A percentile compares a stretch with the other conserved stretches of the same genome.
phyloP scores from a whole-genome alignment of 768 basidiomycete genomes.

The Suillus ampliporus region DNA sequence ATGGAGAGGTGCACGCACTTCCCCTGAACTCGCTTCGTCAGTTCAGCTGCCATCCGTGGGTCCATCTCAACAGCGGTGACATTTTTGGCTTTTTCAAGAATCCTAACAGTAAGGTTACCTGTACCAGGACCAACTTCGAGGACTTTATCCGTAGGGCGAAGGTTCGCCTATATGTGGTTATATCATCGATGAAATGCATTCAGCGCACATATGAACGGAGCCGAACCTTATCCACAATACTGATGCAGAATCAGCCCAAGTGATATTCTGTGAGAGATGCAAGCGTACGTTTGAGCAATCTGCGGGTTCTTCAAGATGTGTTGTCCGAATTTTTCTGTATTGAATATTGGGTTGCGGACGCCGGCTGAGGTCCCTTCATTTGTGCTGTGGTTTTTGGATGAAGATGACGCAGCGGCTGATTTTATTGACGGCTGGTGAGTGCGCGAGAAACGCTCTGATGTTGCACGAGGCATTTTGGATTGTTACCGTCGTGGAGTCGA shows the following conservation, averaged over 20 bases:
- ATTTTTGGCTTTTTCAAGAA: constrained; percentile 91
- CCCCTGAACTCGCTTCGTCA: constrained; percentile 96
- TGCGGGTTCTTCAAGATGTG: constrained; percentile 96
- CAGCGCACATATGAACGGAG: neutral
- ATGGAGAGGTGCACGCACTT: constrained; percentile 65
- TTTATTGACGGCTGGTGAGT: constrained; percentile 70
- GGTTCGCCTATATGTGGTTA: constrained; percentile 65
- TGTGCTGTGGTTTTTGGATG: constrained; percentile 51
- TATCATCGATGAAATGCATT: constrained; percentile 10
- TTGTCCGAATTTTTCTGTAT: constrained; percentile 94
- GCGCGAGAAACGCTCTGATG: constrained; percentile 71
- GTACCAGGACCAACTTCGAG: constrained; percentile 98
- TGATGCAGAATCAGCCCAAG: constrained; percentile 30
- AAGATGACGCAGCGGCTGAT: constrained; percentile 22
- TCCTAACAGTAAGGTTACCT: constrained; percentile 93
- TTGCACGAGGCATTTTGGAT: constrained; percentile 75
- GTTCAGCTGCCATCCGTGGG: constrained; percentile 97
- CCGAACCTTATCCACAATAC: constrained; percentile 67
- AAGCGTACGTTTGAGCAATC: constrained; percentile 83
- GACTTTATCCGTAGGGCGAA: constrained; percentile 93
- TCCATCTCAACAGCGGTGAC: constrained; percentile 97
- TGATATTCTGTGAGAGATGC: constrained; percentile 25
- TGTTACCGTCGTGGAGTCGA: neutral
- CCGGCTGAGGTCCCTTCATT: constrained; percentile 46
- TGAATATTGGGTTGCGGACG: constrained; percentile 87